Conservation (phyloP, 2,329 filamentous ascomycete species). For the Botrytis paeoniae region DNA sequence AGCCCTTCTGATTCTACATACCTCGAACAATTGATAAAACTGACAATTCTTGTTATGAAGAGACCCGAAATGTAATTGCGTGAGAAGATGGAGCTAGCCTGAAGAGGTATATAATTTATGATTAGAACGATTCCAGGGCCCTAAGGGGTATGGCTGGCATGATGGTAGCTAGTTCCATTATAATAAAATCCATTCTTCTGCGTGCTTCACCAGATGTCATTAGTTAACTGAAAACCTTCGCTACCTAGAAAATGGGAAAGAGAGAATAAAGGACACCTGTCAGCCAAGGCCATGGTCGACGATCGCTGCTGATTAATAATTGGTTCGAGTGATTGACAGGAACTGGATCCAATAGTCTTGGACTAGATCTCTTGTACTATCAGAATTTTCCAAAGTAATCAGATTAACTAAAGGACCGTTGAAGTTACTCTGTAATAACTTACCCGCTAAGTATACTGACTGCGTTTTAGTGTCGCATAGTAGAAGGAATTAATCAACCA, state of each 20-base stretch:
- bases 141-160: too few relatives aligned
- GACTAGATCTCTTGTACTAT: neutral
- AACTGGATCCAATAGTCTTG: neutral
- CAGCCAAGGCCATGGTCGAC: neutral
- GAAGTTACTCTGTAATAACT: neutral
- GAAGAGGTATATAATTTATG: too few relatives aligned
- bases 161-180: too few relatives aligned
- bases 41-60: neutral
- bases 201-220: neutral
- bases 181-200: too few relatives aligned
- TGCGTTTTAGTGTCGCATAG: accelerated
- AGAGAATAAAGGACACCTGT: neutral
- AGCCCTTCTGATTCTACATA: neutral
- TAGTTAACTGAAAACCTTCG: neutral
- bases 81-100: too few relatives aligned
- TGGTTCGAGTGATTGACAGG: neutral
- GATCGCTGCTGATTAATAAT: neutral
- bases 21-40: neutral
- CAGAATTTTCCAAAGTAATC: neutral
- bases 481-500: too few relatives aligned
- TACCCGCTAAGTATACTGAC: neutral
- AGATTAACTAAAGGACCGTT: neutral
- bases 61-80: neutral
- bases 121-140: too few relatives aligned
- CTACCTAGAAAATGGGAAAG: neutral